Conservation (phyloP, 2,329 filamentous ascomycete species). For the Cercospora sp. region DNA sequence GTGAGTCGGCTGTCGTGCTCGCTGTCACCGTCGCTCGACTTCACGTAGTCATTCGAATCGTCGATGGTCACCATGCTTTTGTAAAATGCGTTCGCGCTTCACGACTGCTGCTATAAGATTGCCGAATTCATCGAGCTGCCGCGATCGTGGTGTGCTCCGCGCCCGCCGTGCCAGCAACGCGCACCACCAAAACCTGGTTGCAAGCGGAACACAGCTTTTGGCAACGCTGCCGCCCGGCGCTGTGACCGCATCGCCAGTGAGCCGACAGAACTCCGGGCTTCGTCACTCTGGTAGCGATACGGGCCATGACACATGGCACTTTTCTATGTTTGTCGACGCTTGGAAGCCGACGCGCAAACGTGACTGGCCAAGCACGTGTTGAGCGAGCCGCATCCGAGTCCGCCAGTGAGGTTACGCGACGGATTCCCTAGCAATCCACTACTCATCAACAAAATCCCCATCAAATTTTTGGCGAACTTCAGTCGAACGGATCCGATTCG, state of each 20-base stretch:
- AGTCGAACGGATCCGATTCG: constrained; percentile 1
- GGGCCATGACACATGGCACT: constrained; percentile 22
- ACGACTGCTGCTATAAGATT: constrained; percentile 8
- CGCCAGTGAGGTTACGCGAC: constrained; percentile 2
- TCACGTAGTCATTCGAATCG: constrained; percentile 8
- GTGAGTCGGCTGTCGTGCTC: background rate
- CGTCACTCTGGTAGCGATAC: constrained; percentile 9
- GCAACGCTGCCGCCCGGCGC: constrained; percentile 15
- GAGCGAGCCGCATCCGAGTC: constrained; percentile 11
- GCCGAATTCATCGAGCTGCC: constrained; percentile 10
- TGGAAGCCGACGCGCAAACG: background rate
- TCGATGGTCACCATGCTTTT: constrained; percentile 2
- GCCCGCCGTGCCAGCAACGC: background rate
- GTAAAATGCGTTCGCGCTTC: constrained; percentile 8
- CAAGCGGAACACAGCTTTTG: constrained; percentile 4
- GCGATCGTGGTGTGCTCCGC: constrained; percentile 12
- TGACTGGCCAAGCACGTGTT: constrained; percentile 16
- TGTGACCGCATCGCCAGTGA: constrained; percentile 17
- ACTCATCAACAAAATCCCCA: constrained; percentile 1
- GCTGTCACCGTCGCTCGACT: background rate
- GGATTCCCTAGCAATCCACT: background rate
- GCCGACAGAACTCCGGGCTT: constrained; percentile 18
- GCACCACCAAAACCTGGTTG: constrained; percentile 16
- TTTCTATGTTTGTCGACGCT: constrained; percentile 16
- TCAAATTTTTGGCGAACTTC: background rate